phyloP scores from a whole-genome alignment of 176 grass and related monocot genomes.

The Guadua angustifolia region DNA sequence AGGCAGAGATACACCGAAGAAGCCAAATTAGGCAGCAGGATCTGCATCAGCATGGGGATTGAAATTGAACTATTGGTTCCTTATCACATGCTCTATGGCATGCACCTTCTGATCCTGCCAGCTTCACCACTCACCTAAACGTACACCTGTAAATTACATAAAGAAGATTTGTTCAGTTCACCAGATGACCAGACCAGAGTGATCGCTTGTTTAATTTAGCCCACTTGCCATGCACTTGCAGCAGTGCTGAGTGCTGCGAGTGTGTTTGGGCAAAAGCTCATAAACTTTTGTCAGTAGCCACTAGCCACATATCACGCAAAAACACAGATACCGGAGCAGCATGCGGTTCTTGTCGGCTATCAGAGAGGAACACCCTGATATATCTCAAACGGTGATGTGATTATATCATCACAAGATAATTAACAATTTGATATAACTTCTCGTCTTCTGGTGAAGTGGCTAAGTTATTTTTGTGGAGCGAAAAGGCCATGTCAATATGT shows the following conservation, averaged over 20 bases:
- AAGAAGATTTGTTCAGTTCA: neutral
- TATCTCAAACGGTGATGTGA: neutral
- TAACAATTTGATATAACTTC: neutral
- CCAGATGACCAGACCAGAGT: neutral
- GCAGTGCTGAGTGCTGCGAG: neutral
- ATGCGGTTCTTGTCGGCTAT: neutral
- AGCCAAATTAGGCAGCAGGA: conserved; percentile 20
- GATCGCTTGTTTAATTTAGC: neutral
- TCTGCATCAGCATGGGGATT: conserved; percentile 13
- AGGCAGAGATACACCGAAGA: conserved; percentile 15
- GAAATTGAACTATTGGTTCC: neutral
- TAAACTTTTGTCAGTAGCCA: conserved; percentile 24
- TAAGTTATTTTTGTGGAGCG: neutral
- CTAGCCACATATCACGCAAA: neutral
- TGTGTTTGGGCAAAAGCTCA: neutral
- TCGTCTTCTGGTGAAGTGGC: neutral
- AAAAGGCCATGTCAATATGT: neutral
- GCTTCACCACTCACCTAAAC: neutral
- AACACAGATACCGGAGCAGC: neutral
- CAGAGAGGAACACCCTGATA: neutral
- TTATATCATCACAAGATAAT: neutral
- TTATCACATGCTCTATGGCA: neutral
- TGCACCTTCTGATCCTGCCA: conserved; percentile 6
- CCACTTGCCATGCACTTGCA: conserved; percentile 37
- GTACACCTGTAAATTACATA: neutral